These are phyloP conservation scores for Fusarium newnesense DNA, from an alignment of 2,329 filamentous ascomycete genomes.

Conservation along the genomic window DNA sequence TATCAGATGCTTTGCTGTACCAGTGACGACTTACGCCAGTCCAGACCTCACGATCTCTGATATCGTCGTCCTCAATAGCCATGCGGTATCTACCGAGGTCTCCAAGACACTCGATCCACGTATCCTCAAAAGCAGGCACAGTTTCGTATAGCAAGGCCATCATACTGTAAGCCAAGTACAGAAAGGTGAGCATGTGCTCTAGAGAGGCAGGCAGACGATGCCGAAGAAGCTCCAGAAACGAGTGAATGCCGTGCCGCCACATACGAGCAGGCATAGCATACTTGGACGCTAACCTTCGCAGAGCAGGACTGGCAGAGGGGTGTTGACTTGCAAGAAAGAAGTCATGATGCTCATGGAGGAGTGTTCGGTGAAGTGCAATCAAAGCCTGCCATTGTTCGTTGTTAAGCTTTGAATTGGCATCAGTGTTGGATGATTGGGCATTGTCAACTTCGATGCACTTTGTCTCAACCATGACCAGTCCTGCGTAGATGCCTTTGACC, in stretches of 20 bases:
- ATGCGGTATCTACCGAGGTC: slow-evolving; percentile 86
- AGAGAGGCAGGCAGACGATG: slow-evolving; percentile 79
- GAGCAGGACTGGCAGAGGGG: slow-evolving; percentile 75
- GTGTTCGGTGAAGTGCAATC: slow-evolving; percentile 81
- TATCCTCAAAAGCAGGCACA: slow-evolving; percentile 83
- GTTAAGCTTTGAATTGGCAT: slow-evolving; percentile 57
- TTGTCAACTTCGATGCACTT: slow-evolving; percentile 88
- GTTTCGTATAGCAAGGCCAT: slow-evolving; percentile 89
- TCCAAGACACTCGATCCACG: slow-evolving; percentile 93
- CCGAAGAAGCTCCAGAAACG: slow-evolving; percentile 80
- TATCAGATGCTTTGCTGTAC: slow-evolving; percentile 86
- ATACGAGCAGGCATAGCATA: slow-evolving; percentile 93
- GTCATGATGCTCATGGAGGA: slow-evolving; percentile 85
- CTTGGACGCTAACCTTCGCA: slow-evolving; percentile 77
- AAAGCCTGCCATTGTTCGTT: slow-evolving; percentile 85
- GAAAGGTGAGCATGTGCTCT: slow-evolving; percentile 91
- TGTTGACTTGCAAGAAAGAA: slow-evolving; percentile 91
- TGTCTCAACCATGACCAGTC: slow-evolving; percentile 85
- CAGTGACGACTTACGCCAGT: slow-evolving; percentile 81
- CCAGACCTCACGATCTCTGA: slow-evolving; percentile 82
- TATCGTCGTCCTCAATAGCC: slow-evolving; percentile 88
- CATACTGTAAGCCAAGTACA: slow-evolving; percentile 90
- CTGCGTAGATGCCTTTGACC: slow-evolving; percentile 85
- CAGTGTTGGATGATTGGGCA: slow-evolving; percentile 61
- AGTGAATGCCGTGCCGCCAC: slow-evolving; percentile 94